These are phyloP conservation scores for Phytophthora hibernalis DNA, from an alignment of 352 stramenopile species.

Conservation along the genomic window DNA sequence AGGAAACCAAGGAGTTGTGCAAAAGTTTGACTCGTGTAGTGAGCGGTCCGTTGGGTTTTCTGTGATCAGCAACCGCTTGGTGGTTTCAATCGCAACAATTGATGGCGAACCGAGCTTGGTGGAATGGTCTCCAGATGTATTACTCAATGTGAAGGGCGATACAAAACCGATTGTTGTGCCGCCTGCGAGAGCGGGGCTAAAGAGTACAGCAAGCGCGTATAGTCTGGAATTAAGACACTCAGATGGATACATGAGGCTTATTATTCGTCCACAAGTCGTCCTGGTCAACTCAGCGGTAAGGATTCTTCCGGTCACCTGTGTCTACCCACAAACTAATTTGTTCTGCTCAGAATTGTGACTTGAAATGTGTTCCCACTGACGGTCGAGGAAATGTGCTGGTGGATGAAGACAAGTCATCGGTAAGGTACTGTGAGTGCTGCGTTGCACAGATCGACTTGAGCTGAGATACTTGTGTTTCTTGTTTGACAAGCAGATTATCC, in stretches of 20 bases:
- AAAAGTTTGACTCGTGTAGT: constrained; percentile 27
- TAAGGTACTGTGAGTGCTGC: constrained; percentile 10
- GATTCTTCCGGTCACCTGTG: neutral
- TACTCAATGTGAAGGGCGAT: constrained; percentile 41
- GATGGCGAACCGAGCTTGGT: constrained; percentile 3
- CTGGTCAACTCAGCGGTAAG: constrained; percentile 70
- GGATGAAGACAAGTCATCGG: constrained; percentile 21
- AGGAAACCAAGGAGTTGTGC: constrained; percentile 14
- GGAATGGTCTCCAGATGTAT: constrained; percentile 43
- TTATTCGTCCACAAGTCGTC: constrained; percentile 58
- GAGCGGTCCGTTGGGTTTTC: constrained; percentile 38
- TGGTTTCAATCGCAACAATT: constrained; percentile 35
- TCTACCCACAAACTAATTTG: constrained; percentile 13
- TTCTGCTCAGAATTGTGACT: constrained; percentile 25
- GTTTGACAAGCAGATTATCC: constrained; percentile 36
- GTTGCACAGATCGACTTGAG: neutral
- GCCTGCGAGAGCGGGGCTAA: constrained; percentile 4
- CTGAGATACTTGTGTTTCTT: constrained; percentile 8
- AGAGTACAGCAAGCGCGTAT: constrained; percentile 37
- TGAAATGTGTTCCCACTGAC: constrained; percentile 41
- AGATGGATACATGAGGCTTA: constrained; percentile 40
- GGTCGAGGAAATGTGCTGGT: constrained; percentile 25
- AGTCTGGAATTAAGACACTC: constrained; percentile 46
- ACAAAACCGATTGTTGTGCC: constrained; percentile 42
- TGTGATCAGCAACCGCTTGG: constrained; percentile 25